Percentiles rank a stretch among this genome's conserved stretches.
These are phyloP conservation scores for Pythium oligandrum DNA, from an alignment of 352 stramenopile genomes.

Conservation along the genomic window DNA sequence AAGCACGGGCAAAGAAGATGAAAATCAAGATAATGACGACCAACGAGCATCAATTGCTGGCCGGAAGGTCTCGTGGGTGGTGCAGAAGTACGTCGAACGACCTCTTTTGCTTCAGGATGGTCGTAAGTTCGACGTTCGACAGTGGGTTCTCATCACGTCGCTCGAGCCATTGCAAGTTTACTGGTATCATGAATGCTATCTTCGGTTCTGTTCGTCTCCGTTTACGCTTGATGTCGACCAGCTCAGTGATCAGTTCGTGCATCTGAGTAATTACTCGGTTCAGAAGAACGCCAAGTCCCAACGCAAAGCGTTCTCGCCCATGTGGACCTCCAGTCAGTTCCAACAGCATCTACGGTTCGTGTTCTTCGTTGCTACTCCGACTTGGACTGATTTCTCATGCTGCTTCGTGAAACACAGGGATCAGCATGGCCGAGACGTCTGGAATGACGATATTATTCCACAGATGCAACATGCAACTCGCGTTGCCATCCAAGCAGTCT, in stretches of 20 bases:
- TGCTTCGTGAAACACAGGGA: no score
- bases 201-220: conserved; percentile 60
- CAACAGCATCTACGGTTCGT: conserved; percentile 31
- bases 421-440: conserved; percentile 37
- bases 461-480: conserved; percentile 52
- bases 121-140: conserved; percentile 83
- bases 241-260: conserved; percentile 52
- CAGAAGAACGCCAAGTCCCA: conserved; percentile 45
- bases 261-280: conserved; percentile 85
- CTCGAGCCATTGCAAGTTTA: conserved; percentile 49
- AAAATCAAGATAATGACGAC: conserved; percentile 1
- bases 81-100: conserved; percentile 86
- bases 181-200: conserved; percentile 69
- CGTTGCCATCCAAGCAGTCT: conserved; percentile 31
- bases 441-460: conserved; percentile 37
- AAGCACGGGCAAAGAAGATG: background rate
- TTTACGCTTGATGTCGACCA: conserved; percentile 33
- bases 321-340: conserved; percentile 60
- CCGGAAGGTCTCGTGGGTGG: conserved; percentile 31
- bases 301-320: conserved; percentile 17
- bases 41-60: no score
- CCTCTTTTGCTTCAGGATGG: conserved; percentile 49
- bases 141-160: conserved; percentile 79
- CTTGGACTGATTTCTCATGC: no score
- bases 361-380: no score